A percentile compares a stretch with the other conserved stretches of the same genome.
These are phyloP conservation scores for Pythium dissimile DNA, from an alignment of 352 stramenopile genomes.

Conservation along the genomic window DNA sequence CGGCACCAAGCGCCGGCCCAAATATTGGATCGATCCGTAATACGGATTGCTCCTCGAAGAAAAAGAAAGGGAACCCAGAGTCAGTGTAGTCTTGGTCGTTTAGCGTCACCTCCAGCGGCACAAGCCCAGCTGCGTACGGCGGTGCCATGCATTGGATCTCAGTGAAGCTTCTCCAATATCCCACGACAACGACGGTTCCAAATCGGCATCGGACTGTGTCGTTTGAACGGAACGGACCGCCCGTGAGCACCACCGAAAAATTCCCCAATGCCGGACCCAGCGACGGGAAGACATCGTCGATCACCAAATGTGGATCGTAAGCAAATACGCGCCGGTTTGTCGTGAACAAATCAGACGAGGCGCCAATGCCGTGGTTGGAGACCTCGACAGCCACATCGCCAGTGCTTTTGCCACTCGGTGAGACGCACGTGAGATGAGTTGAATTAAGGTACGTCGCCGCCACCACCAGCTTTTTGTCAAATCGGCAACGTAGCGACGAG, in stretches of 20 bases:
- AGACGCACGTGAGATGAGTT: slow-evolving; percentile 65
- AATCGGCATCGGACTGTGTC: slow-evolving; percentile 88
- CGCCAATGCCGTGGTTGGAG: slow-evolving; percentile 54
- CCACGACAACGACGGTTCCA: slow-evolving; percentile 57
- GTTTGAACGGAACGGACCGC: slow-evolving; percentile 72
- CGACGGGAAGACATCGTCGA: slow-evolving; percentile 72
- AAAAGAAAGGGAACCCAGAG: slow-evolving; percentile 64
- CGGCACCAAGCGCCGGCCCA: slow-evolving; percentile 76
- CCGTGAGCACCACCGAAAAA: slow-evolving; percentile 83
- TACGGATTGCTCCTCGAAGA: slow-evolving; percentile 79
- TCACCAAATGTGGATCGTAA: slow-evolving; percentile 71
- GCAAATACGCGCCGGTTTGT: slow-evolving; percentile 53
- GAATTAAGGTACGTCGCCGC: slow-evolving; percentile 60
- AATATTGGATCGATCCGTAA: slow-evolving; percentile 80
- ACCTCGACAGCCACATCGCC: slow-evolving; percentile 61
- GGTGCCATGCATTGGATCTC: slow-evolving; percentile 82
- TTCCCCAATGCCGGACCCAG: slow-evolving; percentile 79
- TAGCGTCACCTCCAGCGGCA: slow-evolving; percentile 81
- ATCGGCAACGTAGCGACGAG: slow-evolving; percentile 61
- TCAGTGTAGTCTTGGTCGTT: slow-evolving; percentile 93
- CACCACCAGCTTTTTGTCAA: slow-evolving; percentile 42
- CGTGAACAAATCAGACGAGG: slow-evolving; percentile 33
- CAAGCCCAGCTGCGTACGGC: slow-evolving; percentile 54
- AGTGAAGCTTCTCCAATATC: slow-evolving; percentile 55
- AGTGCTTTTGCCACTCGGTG: slow-evolving; percentile 33